Evolutionary conservation across 2,329 filamentous ascomycete species (phyloP).

Genomic region (Curvularia verruculosa): DNA sequence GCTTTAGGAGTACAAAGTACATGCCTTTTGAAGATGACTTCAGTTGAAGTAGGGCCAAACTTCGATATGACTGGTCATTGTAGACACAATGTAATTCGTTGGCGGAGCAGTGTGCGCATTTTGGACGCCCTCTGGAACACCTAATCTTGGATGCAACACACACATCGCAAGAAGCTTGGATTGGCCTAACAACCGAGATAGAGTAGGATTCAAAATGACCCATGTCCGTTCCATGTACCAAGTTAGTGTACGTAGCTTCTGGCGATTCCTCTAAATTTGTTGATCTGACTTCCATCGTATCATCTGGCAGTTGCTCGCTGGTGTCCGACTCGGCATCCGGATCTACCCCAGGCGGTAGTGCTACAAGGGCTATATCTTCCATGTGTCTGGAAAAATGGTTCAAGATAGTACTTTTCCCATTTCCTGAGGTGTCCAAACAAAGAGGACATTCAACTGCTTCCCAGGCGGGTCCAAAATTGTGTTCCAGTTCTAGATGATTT

Average conservation of each 20-base stretch:
- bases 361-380: constrained; percentile 31
- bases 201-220: too few species aligned
- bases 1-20: too few species aligned
- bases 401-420: constrained; percentile 19
- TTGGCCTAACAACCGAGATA: too few species aligned
- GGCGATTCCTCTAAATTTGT: not conserved
- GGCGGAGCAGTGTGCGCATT: too few species aligned
- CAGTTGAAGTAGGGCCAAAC: too few species aligned
- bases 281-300: not conserved
- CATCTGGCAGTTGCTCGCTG: not conserved
- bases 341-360: constrained; percentile 23
- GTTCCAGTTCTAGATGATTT: constrained; percentile 26
- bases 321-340: constrained; percentile 23
- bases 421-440: constrained; percentile 21
- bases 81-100: too few species aligned
- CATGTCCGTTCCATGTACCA: too few species aligned
- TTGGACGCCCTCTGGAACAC: too few species aligned
- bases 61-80: too few species aligned
- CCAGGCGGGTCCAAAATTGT: constrained; percentile 25
- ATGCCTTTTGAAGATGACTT: too few species aligned
- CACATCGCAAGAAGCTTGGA: too few species aligned
- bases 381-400: constrained; percentile 31
- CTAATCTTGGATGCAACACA: too few species aligned
- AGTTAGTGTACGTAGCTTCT: not conserved
- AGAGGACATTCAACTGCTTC: constrained; percentile 22